These are phyloP conservation scores for Persicaria tinctoria DNA, from an alignment of 148 eudicot species.

Conservation along the genomic window DNA sequence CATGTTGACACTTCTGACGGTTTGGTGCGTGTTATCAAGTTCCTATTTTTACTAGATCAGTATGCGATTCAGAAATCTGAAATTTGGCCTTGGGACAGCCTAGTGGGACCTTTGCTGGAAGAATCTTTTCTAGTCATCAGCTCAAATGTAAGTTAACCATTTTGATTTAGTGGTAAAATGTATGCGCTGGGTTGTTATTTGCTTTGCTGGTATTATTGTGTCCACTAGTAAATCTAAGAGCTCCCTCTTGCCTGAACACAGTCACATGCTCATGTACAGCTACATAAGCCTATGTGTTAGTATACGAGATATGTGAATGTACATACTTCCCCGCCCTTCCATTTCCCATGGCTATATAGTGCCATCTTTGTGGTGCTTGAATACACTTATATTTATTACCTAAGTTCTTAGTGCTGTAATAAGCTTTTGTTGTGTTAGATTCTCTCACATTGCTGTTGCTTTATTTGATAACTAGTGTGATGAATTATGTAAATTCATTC, in stretches of 20 bases:
- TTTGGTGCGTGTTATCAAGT: slow-evolving; percentile 30
- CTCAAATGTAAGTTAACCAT: slow-evolving; percentile 48
- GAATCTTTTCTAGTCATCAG: slow-evolving; percentile 49
- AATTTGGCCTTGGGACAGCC: slow-evolving; percentile 59
- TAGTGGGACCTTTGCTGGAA: slow-evolving; percentile 70
- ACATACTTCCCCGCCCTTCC: neutral
- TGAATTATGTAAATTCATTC: neutral
- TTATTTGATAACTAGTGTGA: neutral
- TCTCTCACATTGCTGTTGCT: neutral
- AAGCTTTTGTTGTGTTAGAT: neutral
- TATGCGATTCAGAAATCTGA: slow-evolving; percentile 56
- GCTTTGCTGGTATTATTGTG: neutral
- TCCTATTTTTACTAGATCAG: slow-evolving; percentile 43
- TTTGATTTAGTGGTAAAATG: neutral
- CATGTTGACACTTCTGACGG: slow-evolving; percentile 23
- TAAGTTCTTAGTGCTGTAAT: neutral
- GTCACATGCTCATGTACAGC: slow-evolving; percentile 1
- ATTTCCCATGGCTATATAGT: neutral
- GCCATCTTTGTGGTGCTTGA: neutral
- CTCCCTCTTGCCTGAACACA: neutral
- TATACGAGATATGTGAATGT: neutral
- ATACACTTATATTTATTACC: neutral
- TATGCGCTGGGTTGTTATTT: neutral
- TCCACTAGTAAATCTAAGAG: neutral
- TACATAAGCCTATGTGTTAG: neutral